phyloP scores from a whole-genome alignment of 2,329 filamentous ascomycete species.

The Fusarium bulbicola region DNA sequence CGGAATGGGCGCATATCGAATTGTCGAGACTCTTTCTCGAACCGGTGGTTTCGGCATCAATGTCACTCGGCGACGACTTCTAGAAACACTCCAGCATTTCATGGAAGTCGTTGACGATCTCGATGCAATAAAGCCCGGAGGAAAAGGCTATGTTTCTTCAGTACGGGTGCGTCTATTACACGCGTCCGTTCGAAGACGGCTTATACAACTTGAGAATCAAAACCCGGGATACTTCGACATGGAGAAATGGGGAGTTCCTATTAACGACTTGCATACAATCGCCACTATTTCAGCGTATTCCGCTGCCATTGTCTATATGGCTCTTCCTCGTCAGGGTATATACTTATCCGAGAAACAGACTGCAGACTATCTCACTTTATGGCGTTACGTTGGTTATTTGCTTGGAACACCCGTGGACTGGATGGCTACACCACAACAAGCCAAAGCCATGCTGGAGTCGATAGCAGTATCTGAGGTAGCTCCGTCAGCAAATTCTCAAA shows the following conservation, averaged over 20 bases:
- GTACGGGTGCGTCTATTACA: conserved; percentile 73
- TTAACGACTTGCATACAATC: conserved; percentile 80
- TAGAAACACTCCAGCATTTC: conserved; percentile 79
- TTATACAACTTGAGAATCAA: conserved; percentile 64
- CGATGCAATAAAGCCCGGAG: conserved; percentile 72
- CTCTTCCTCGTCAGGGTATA: conserved; percentile 78
- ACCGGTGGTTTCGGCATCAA: conserved; percentile 78
- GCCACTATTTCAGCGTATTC: conserved; percentile 78
- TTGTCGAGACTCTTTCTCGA: conserved; percentile 77
- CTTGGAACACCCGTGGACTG: conserved; percentile 73
- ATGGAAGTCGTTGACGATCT: conserved; percentile 74
- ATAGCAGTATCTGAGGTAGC: conserved; percentile 72
- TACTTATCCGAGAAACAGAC: conserved; percentile 69
- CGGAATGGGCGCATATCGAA: conserved; percentile 75
- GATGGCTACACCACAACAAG: conserved; percentile 64
- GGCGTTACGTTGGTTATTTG: conserved; percentile 78
- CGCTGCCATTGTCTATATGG: conserved; percentile 71
- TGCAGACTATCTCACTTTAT: conserved; percentile 76
- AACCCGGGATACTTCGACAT: conserved; percentile 69
- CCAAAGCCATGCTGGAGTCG: conserved; percentile 73
- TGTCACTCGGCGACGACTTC: conserved; percentile 69
- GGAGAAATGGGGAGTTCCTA: conserved; percentile 67
- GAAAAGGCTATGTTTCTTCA: conserved; percentile 66
- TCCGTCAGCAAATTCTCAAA: conserved; percentile 68
- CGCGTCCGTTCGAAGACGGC: conserved; percentile 69